phyloP scores from a whole-genome alignment of 768 basidiomycete genomes.

The Russula foetens region DNA sequence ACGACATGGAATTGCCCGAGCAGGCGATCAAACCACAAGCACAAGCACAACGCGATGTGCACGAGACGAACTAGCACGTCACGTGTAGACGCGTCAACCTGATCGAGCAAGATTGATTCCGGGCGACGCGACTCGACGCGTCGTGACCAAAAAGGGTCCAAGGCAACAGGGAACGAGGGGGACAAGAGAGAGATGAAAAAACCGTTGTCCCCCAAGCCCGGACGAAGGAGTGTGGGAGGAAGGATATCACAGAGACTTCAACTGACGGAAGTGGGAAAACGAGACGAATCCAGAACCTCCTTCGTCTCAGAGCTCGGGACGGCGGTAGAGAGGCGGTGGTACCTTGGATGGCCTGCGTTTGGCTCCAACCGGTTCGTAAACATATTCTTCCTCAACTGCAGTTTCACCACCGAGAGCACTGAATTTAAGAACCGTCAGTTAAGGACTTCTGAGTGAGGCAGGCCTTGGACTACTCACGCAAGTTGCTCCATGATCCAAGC shows the following conservation, averaged over 20 bases:
- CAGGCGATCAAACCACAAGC: conserved; percentile 21
- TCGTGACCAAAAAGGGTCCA: conserved; percentile 20
- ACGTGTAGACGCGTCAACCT: conserved; percentile 20
- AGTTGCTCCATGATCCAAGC: conserved; percentile 92
- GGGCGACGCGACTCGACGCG: conserved; percentile 20
- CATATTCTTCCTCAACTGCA: conserved; percentile 69
- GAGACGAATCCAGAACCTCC: conserved; percentile 45
- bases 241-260: conserved; percentile 66
- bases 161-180: conserved; percentile 52
- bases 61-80: conserved; percentile 12
- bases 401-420: conserved; percentile 68
- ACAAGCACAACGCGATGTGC: conserved; percentile 30
- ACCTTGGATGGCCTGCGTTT: conserved; percentile 81
- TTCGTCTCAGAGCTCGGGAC: conserved; percentile 94
- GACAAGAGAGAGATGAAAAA: conserved; percentile 51
- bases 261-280: conserved; percentile 36
- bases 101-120: conserved; percentile 24
- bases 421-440: conserved; percentile 3
- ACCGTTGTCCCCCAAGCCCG: conserved; percentile 86
- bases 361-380: conserved; percentile 57
- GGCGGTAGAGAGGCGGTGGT: conserved; percentile 77
- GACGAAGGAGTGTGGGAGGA: conserved; percentile 68
- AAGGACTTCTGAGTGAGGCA: background rate
- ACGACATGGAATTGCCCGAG: background rate
- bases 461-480: conserved; percentile 44